phyloP scores from a whole-genome alignment of 805 yeast genomes.

The Limtongia smithiae region DNA sequence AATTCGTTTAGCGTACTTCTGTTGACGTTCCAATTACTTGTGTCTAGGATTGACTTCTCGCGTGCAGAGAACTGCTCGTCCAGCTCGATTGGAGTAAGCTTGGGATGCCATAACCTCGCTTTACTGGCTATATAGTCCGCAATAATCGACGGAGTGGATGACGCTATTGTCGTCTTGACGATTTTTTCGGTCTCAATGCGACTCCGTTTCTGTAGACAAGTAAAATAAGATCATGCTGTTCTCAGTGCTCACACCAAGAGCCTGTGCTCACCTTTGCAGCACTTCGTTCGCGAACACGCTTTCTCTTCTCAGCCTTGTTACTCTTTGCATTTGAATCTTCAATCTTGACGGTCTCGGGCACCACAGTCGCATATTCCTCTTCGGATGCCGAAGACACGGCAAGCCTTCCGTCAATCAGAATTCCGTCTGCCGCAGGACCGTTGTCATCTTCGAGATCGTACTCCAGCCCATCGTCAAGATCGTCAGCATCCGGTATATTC shows the following conservation, averaged over 20 bases:
- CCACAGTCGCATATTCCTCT: background rate
- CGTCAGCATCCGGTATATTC: conserved; percentile 13
- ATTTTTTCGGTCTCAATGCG: conserved; percentile 21
- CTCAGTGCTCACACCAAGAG: too few species aligned
- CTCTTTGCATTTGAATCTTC: background rate
- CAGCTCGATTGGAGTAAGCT: conserved; percentile 21
- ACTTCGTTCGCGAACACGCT: conserved; percentile 9
- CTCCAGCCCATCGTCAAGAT: conserved; percentile 27
- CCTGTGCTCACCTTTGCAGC: conserved; percentile 18
- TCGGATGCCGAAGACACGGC: too few species aligned
- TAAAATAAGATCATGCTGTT: too few species aligned
- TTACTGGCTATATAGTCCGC: conserved; percentile 24
- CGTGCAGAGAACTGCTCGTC: conserved; percentile 18
- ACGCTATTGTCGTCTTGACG: conserved; percentile 15
- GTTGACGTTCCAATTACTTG: conserved; percentile 7
- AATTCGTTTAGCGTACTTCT: conserved; percentile 5
- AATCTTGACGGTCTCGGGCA: background rate
- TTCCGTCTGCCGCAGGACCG: background rate
- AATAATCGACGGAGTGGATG: conserved; percentile 7
- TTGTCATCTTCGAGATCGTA: conserved; percentile 13
- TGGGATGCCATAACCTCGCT: conserved; percentile 16
- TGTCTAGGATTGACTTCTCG: conserved; percentile 13
- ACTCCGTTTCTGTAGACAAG: conserved; percentile 16
- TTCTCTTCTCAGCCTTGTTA: conserved; percentile 17
- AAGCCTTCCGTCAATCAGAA: background rate